These are phyloP conservation scores for Hypoxylon sp. DNA, from an alignment of 2,329 filamentous ascomycete species.

Conservation along the genomic window DNA sequence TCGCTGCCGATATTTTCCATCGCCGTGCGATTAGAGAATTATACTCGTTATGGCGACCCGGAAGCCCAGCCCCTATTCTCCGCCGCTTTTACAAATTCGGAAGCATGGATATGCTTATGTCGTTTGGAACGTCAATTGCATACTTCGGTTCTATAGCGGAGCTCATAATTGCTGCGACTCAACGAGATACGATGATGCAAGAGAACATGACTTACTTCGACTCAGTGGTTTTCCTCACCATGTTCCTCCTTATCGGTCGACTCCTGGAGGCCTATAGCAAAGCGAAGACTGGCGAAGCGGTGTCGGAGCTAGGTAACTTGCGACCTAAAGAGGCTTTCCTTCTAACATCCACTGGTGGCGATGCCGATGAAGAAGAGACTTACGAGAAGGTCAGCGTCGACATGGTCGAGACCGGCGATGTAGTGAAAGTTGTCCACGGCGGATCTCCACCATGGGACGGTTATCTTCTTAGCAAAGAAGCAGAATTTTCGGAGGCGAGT, in stretches of 20 bases:
- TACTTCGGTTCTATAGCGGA: slow-evolving; percentile 18
- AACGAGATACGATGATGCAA: slow-evolving; percentile 6
- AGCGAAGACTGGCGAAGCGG: slow-evolving; percentile 23
- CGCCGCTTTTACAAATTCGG: slow-evolving; percentile 23
- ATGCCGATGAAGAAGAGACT: not conserved
- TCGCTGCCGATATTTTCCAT: slow-evolving; percentile 21
- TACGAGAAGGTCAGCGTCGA: slow-evolving; percentile 19
- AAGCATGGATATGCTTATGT: slow-evolving; percentile 22
- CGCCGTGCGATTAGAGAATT: slow-evolving; percentile 10
- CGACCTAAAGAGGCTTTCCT: slow-evolving; percentile 22
- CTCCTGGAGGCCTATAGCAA: slow-evolving; percentile 23
- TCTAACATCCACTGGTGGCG: not conserved
- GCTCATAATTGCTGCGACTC: slow-evolving; percentile 9
- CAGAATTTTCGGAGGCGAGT: slow-evolving; percentile 18
- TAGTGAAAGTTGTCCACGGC: slow-evolving; percentile 16
- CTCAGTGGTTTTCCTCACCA: slow-evolving; percentile 25
- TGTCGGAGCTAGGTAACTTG: slow-evolving; percentile 17
- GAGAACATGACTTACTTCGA: slow-evolving; percentile 26
- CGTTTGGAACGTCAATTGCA: slow-evolving; percentile 12
- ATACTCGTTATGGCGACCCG: slow-evolving; percentile 16
- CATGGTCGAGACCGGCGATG: slow-evolving; percentile 17
- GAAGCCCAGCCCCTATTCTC: slow-evolving; percentile 13
- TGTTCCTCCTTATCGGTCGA: slow-evolving; percentile 22
- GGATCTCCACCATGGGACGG: slow-evolving; percentile 25
- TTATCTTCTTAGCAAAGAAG: slow-evolving; percentile 15